Percentiles rank a stretch among this genome's conserved stretches.
phyloP scores from a whole-genome alignment of 2,329 filamentous ascomycete genomes.

The Teratosphaeria destructans region DNA sequence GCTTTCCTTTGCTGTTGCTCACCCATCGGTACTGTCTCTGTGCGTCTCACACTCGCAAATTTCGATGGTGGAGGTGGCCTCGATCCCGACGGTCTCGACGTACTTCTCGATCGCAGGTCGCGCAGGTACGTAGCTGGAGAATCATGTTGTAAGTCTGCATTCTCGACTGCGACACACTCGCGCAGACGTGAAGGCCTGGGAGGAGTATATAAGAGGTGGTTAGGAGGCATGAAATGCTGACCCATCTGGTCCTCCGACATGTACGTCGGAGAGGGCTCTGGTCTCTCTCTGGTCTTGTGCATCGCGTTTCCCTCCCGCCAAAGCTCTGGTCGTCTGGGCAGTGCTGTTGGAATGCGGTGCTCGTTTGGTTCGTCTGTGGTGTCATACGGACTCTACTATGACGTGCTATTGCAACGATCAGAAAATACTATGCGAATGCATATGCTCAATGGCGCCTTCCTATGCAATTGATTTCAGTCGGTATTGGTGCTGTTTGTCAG shows the following conservation, averaged over 20 bases:
- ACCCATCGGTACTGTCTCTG: slow-evolving; percentile 14
- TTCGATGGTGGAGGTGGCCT: slow-evolving; percentile 50
- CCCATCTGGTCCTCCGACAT: slow-evolving; percentile 23
- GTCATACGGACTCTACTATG: too few species aligned
- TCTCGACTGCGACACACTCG: slow-evolving; percentile 10
- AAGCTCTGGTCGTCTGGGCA: neutral
- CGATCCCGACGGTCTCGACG: slow-evolving; percentile 59
- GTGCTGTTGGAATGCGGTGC: neutral
- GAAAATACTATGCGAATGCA: neutral
- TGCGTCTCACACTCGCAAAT: slow-evolving; percentile 20
- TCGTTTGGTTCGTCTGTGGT: neutral
- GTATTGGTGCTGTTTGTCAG: neutral
- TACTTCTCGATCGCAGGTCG: slow-evolving; percentile 58
- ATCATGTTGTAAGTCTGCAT: slow-evolving; percentile 14
- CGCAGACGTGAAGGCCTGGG: slow-evolving; percentile 12
- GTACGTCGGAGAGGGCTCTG: slow-evolving; percentile 15
- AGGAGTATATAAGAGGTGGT: slow-evolving; percentile 11
- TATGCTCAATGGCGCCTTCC: neutral
- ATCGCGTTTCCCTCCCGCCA: neutral
- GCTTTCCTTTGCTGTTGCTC: slow-evolving; percentile 2
- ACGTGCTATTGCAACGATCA: neutral
- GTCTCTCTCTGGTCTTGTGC: slow-evolving; percentile 11
- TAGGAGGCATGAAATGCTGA: slow-evolving; percentile 16
- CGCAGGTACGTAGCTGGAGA: slow-evolving; percentile 57
- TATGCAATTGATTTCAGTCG: neutral